Evolutionary conservation across 352 stramenopile species (phyloP).

Genomic region (Pilasporangium apinafurcum): DNA sequence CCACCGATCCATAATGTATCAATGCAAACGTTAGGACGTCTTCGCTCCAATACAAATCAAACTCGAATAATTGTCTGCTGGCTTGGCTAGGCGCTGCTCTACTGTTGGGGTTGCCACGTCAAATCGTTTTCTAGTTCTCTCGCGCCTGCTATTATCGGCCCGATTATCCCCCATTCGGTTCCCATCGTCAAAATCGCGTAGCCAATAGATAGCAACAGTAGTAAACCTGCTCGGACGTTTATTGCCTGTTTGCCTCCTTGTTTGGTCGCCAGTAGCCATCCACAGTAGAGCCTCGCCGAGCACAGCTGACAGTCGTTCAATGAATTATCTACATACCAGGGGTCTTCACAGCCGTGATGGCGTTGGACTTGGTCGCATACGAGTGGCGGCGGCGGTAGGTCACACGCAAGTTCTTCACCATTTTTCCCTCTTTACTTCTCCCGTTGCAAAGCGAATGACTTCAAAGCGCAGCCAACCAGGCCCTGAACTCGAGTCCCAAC

Average conservation of each 20-base stretch:
- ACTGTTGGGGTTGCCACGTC: too few species aligned
- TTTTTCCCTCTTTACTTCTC: conserved; percentile 72
- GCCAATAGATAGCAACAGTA: too few species aligned
- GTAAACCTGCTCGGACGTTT: too few species aligned
- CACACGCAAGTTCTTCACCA: conserved; percentile 94
- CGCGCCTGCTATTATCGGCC: too few species aligned
- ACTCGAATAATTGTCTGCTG: background rate
- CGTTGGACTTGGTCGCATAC: conserved; percentile 96
- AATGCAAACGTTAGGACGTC: background rate
- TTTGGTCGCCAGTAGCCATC: too few species aligned
- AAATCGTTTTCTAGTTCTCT: background rate
- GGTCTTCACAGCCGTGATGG: conserved; percentile 93
- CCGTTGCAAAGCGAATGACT: conserved; percentile 55
- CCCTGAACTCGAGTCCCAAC: conserved; percentile 13
- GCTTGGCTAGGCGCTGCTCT: background rate
- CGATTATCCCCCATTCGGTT: too few species aligned
- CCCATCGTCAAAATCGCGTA: too few species aligned
- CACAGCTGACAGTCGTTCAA: too few species aligned
- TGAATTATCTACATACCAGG: conserved; percentile 70
- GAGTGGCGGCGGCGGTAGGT: conserved; percentile 94
- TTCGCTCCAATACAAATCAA: background rate
- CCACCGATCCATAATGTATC: background rate
- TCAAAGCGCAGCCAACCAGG: conserved; percentile 2
- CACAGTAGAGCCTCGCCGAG: too few species aligned
- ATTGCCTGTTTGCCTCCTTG: too few species aligned